A percentile compares a stretch with the other conserved stretches of the same genome.
These are phyloP conservation scores for Fusarium sp. DNA, from an alignment of 2,329 filamentous ascomycete species.

Conservation along the genomic window DNA sequence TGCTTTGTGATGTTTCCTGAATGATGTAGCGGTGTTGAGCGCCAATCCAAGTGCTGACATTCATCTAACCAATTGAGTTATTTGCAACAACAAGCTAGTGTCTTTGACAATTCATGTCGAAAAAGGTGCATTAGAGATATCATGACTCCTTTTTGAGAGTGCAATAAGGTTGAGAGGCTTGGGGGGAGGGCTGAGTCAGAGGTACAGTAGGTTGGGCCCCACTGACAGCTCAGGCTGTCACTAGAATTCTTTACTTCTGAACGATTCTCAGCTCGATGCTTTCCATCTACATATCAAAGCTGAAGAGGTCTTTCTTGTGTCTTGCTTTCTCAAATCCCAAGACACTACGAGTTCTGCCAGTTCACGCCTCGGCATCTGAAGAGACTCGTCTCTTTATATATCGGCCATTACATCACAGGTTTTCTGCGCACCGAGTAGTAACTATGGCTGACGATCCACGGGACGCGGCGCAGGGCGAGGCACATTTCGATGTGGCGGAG, in stretches of 20 bases:
- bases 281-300: slow-evolving; percentile 6
- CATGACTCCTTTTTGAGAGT: neutral
- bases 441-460: slow-evolving; percentile 39
- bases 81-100: too few species aligned
- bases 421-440: slow-evolving; percentile 6
- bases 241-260: slow-evolving; percentile 9
- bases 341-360: neutral
- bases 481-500: slow-evolving; percentile 46
- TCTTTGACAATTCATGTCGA: neutral
- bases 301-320: neutral
- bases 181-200: slow-evolving; percentile 46
- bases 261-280: slow-evolving; percentile 16
- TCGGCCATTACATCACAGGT: neutral
- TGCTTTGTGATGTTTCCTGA: slow-evolving; percentile 1
- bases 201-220: slow-evolving; percentile 5
- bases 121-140: neutral
- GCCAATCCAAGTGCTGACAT: too few species aligned
- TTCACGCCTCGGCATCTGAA: neutral
- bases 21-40: neutral
- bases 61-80: too few species aligned
- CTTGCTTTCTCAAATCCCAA: neutral
- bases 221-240: slow-evolving; percentile 2
- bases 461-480: slow-evolving; percentile 18
- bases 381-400: neutral
- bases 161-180: neutral